phyloP scores from a whole-genome alignment of 2,329 filamentous ascomycete genomes.

The Penicillium rolfsii region DNA sequence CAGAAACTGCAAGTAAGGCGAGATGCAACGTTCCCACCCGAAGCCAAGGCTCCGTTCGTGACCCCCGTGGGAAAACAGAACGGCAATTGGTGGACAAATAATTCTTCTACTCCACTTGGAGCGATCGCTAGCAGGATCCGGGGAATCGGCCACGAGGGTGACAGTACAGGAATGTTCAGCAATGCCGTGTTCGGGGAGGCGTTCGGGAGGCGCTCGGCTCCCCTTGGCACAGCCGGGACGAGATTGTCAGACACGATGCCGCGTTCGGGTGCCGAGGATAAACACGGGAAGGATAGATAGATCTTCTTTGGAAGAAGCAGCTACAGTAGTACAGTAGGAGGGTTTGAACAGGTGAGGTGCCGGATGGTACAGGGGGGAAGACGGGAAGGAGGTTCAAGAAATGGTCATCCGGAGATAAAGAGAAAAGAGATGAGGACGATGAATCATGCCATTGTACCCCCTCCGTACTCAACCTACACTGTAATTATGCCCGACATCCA shows the following conservation, averaged over 20 bases:
- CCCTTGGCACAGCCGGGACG: conserved; percentile 1
- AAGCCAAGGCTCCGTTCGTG: conserved; percentile 25
- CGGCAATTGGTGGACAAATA: conserved; percentile 15
- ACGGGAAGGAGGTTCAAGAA: not conserved
- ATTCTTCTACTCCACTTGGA: conserved; percentile 7
- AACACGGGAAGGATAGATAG: not conserved
- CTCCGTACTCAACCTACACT: not conserved
- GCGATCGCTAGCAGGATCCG: conserved; percentile 21
- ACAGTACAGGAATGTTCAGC: conserved; percentile 2
- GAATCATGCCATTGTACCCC: not conserved
- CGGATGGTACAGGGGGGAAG: not conserved
- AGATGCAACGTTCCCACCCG: conserved; percentile 17
- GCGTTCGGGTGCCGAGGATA: not conserved
- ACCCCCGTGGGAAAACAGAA: not conserved
- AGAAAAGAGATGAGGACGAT: not conserved
- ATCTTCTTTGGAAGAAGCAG: not conserved
- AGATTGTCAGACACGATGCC: conserved; percentile 3
- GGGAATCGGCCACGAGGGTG: conserved; percentile 22
- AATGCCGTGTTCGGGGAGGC: conserved; percentile 19
- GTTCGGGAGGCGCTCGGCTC: not conserved
- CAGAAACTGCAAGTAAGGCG: conserved; percentile 1
- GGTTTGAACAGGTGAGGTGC: not conserved
- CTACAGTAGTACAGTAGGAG: not conserved
- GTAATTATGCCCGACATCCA: not conserved
- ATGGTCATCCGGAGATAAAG: not conserved